Percentiles rank a stretch among this genome's conserved stretches.
These are phyloP conservation scores for Peltaster fructicola DNA, from an alignment of 2,329 filamentous ascomycete genomes.

Conservation along the genomic window DNA sequence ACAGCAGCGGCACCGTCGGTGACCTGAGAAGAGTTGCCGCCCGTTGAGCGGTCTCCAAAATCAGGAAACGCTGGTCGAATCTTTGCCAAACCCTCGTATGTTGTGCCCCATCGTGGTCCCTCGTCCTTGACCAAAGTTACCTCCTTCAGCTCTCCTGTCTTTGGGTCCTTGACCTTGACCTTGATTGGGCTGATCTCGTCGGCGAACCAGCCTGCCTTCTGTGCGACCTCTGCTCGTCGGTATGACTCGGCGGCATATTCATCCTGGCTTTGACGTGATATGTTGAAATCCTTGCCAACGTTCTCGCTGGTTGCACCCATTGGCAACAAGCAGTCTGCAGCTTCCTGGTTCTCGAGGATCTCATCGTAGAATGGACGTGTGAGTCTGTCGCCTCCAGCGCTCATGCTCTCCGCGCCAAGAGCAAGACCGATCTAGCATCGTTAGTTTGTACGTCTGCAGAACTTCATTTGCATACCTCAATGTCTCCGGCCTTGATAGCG, in stretches of 20 bases:
- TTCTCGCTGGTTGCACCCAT: conserved; percentile 99
- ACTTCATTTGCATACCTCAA: too few relatives aligned
- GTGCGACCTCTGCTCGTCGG: conserved; percentile 69
- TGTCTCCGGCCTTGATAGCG: conserved; percentile 61
- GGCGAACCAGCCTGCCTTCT: conserved; percentile 79
- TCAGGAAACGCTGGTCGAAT: conserved; percentile 80
- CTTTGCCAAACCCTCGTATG: conserved; percentile 63
- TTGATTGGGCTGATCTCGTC: conserved; percentile 87
- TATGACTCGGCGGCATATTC: conserved; percentile 75
- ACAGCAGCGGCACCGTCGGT: conserved; percentile 87
- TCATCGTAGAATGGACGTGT: conserved; percentile 60
- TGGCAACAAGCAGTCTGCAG: conserved; percentile 72
- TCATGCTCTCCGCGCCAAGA: conserved; percentile 81
- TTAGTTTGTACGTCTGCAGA: too few relatives aligned
- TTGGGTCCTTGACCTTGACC: conserved; percentile 65
- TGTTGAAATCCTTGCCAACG: conserved; percentile 75
- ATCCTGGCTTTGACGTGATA: conserved; percentile 67
- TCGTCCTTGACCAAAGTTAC: conserved; percentile 75
- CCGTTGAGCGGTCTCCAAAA: conserved; percentile 72
- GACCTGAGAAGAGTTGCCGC: conserved; percentile 86
- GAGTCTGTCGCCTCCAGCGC: conserved; percentile 49
- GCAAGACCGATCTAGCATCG: conserved; percentile 73
- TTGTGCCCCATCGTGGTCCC: conserved; percentile 80
- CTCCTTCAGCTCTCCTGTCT: conserved; percentile 59
- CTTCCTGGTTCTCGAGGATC: conserved; percentile 58